Base-by-base conservation (phyloP, 1,284 basidiomycete genomes). In the Mycena citricolor region DNA sequence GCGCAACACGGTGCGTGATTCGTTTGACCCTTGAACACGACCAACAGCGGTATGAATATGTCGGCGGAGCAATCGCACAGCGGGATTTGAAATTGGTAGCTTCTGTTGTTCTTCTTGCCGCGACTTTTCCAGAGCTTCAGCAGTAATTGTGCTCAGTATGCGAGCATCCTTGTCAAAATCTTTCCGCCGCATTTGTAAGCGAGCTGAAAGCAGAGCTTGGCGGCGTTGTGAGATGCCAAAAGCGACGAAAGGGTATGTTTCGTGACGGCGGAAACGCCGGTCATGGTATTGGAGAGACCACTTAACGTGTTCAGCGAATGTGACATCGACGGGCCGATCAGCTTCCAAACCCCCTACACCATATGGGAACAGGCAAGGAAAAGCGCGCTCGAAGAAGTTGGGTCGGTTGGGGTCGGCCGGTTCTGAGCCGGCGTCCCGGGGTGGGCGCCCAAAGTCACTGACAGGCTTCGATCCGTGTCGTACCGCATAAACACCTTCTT, bases 381-480 rank as follows among this genome's bases (percentile, higher is more conserved):
- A 57, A 2, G 49, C 58, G 17, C 49, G 47, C 23, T 57, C 56
- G 5, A 57, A 60, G 17, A 39, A 44, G 21, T 55, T 44, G 2
- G 48, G 25, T 3, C 46, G 20, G 4, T 44, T 20, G 3, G 37
- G 23, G n/a, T n/a, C n/a, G n/a, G n/a, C n/a, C n/a, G n/a, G n/a
- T n/a, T n/a, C n/a, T n/a, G n/a, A n/a, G n/a, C n/a, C n/a, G 10
- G n/a, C 36, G n/a, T n/a, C 8, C 10, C 34, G 14, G 14, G 16
- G 20, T 3, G 24, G 32, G 11, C 25, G 2, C 11, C 31, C 42
- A 31, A 54, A 58, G 8, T 51, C 52, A 19, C 30, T 44, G 3
- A 56, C 42, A 2, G 41, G 32, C 1, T 8, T 8, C 7, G 32
- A 22, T 1, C 55, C 51, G 22, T 56, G 51, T 16, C 49, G 14